Base-by-base conservation (phyloP, 345 rosid genomes). In the Physaria fendleri region DNA sequence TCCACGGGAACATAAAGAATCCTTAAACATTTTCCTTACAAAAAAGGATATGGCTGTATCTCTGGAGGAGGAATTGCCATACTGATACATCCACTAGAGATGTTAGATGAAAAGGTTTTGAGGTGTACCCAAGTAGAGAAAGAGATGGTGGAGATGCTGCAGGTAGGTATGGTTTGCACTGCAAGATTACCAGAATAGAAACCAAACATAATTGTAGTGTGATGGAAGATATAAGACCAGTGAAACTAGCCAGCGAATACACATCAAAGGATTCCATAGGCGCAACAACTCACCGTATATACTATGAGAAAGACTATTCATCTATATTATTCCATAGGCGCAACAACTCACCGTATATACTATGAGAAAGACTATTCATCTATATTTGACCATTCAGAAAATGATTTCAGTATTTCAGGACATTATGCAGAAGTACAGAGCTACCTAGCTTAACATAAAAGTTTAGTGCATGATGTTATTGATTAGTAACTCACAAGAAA, bases 61-160 rank as follows among this genome's bases (percentile, higher is more conserved):
- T 82, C 97, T 6, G 99, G 92, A 25, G 66, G 81, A 20, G 96
- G 96, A 40, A 68, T 94, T 35, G 85, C 96, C 8, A n/a, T n/a
- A 15, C 33, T 87, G 68, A 85, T 84, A 87, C 82, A 81, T n/a
- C n/a, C n/a, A n/a, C n/a, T n/a, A 14, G 97, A 90, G 70, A 97
- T 90, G 58, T 94, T 90, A 60, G 97, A 94, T 50, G 62, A 83
- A 29, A 88, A 77, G 80, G 88, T 94, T 22, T 34, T 90, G 76
- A 77, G 92, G 76, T 85, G 76, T 71, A 85, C 99, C 4, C 85
- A 90, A 47, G 89, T 90, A 27, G 99, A 93, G 74, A 95, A 90
- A 72, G 97, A 90, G 80, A 81, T 90, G 96, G 99, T 94, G 25
- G 96, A 82, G 79, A 85, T 94, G 97, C 64, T 94, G 51, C 97